Conservation (phyloP, 495 filamentous ascomycete genomes). For the Tricharina praecox region DNA sequence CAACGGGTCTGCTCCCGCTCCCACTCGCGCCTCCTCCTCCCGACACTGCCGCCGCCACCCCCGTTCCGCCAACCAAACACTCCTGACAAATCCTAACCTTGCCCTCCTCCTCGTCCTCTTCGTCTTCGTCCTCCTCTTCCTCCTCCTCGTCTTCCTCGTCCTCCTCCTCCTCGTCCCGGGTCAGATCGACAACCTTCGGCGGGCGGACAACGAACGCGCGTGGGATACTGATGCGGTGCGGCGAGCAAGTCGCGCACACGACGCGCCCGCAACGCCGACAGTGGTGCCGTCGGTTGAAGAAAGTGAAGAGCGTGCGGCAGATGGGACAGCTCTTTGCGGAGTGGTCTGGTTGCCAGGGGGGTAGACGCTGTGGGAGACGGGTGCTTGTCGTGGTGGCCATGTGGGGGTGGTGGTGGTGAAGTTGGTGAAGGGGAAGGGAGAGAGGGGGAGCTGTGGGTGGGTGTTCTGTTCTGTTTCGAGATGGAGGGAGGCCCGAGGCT, state of each 20-base stretch:
- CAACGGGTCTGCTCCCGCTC: not conserved
- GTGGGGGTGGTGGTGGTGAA: no score
- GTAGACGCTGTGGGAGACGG: slow-evolving; percentile 26
- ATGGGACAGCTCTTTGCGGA: slow-evolving; percentile 69
- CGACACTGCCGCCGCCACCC: not conserved
- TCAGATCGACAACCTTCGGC: slow-evolving; percentile 30
- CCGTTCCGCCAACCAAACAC: not conserved
- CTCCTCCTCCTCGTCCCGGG: not conserved
- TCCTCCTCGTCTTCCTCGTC: not conserved
- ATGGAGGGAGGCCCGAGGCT: no score
- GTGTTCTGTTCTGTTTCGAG: no score
- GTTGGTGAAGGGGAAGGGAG: no score
- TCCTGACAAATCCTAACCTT: slow-evolving; percentile 23
- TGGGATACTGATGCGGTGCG: slow-evolving; percentile 88
- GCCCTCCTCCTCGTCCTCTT: slow-evolving; percentile 4
- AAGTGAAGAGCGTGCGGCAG: slow-evolving; percentile 56
- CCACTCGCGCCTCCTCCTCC: not conserved
- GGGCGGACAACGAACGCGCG: slow-evolving; percentile 83
- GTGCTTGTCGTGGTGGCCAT: not conserved
- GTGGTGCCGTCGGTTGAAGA: slow-evolving; percentile 83
- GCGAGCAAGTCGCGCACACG: slow-evolving; percentile 80
- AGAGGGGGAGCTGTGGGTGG: no score
- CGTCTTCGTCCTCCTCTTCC: not conserved
- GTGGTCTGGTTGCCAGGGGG: slow-evolving; percentile 72
- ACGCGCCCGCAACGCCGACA: slow-evolving; percentile 82